phyloP scores from a whole-genome alignment of 2,329 filamentous ascomycete species.

The Leptoxyphium fumago region DNA sequence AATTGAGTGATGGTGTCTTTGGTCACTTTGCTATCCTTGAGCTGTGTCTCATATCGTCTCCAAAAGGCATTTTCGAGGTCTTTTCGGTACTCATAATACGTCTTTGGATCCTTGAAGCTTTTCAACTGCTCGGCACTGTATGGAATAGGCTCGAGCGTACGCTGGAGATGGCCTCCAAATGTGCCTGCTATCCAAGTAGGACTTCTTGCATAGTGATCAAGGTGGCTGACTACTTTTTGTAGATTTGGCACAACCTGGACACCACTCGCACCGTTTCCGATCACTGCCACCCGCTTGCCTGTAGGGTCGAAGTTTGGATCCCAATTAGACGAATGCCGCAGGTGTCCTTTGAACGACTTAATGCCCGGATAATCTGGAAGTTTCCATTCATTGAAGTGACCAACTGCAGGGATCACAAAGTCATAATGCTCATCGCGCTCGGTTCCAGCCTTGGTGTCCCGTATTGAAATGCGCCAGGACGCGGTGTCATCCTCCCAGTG shows the following conservation, averaged over 20 bases:
- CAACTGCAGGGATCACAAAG: conserved; percentile 30
- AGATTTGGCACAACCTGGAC: conserved; percentile 30
- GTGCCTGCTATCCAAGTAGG: conserved; percentile 35
- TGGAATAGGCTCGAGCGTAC: background rate
- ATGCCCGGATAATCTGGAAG: conserved; percentile 30
- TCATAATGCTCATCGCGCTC: conserved; percentile 9
- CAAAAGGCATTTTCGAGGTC: conserved; percentile 37
- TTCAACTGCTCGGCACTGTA: conserved; percentile 29
- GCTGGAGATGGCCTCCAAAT: conserved; percentile 32
- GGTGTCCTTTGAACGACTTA: conserved; percentile 27
- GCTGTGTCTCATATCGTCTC: conserved; percentile 38
- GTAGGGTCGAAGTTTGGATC: conserved; percentile 25
- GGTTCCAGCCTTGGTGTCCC: background rate
- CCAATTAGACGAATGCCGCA: conserved; percentile 30
- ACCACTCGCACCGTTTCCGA: conserved; percentile 27
- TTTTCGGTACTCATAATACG: conserved; percentile 34
- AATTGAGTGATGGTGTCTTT: conserved; percentile 22
- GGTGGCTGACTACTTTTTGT: conserved; percentile 22
- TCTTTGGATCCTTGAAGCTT: conserved; percentile 24
- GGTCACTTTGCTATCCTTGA: conserved; percentile 33
- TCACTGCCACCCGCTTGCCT: conserved; percentile 28
- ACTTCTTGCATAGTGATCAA: conserved; percentile 29
- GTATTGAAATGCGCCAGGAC: background rate
- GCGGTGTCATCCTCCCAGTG: conserved; percentile 37
- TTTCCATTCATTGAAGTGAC: conserved; percentile 30